Conservation (phyloP, 1,139 yeast species). For the Kurtzmaniella quercitrusa region DNA sequence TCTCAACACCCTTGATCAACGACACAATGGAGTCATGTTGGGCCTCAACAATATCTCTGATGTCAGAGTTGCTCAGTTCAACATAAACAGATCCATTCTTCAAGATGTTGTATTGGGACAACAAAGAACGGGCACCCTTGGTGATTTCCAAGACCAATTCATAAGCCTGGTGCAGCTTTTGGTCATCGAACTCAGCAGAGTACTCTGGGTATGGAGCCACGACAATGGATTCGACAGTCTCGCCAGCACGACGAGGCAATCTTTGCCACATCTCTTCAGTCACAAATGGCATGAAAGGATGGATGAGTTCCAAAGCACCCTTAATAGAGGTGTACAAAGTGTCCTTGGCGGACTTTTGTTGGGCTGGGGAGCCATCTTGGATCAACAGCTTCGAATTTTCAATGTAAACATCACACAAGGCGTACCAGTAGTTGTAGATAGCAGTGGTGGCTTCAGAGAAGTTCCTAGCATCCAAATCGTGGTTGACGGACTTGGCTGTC, state of each 20-base stretch:
- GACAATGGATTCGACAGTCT: slow-evolving; percentile 65
- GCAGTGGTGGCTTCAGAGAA: slow-evolving; percentile 85
- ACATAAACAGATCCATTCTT: slow-evolving; percentile 85
- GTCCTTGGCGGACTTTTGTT: slow-evolving; percentile 86
- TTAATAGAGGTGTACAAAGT: slow-evolving; percentile 92
- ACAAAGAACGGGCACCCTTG: slow-evolving; percentile 86
- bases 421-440: slow-evolving; percentile 93
- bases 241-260: slow-evolving; percentile 81
- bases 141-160: slow-evolving; percentile 82
- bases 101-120: slow-evolving; percentile 83
- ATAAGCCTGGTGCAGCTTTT: slow-evolving; percentile 65
- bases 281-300: slow-evolving; percentile 97
- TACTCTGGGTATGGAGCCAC: slow-evolving; percentile 77
- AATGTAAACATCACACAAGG: slow-evolving; percentile 94
- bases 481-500: slow-evolving; percentile 63
- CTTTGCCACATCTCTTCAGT: slow-evolving; percentile 99
- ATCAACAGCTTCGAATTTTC: slow-evolving; percentile 94
- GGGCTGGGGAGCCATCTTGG: slow-evolving; percentile 82
- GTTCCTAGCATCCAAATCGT: slow-evolving; percentile 75
- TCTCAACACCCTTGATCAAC: slow-evolving; percentile 84
- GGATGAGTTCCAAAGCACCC: slow-evolving; percentile 85
- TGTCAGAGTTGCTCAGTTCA: slow-evolving; percentile 53
- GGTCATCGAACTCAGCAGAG: slow-evolving; percentile 56
- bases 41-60: slow-evolving; percentile 50
- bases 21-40: slow-evolving; percentile 86